Evolutionary conservation across 805 yeast species (phyloP), one percentile per base, ranked within the genome.

Genomic region (Saturnispora ahearnii): DNA sequence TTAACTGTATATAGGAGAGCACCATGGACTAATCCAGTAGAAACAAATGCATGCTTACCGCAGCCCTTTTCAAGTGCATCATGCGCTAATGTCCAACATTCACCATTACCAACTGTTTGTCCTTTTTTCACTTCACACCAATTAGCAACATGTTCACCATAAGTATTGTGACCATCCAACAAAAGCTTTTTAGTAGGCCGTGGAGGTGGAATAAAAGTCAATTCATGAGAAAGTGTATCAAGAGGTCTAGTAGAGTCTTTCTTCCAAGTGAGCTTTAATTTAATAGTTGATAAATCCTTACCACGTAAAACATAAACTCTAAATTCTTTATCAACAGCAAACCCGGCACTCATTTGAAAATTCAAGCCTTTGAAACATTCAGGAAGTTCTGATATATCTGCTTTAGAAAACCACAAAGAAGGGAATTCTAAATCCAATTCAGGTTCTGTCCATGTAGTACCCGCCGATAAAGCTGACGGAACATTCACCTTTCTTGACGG

Each of bases 71-170:
- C 60, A 40, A 78, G 62, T 0, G 82, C 81, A 45, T 76, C 76
- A 47, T 69, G 73, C 0, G 82, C 83, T 51, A 78, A 68, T 32
- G 79, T 79, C 82, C 82, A 78, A 55, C 84, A 78, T 55, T 78
- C 82, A 6, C 84, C 84, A 37, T 71, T 60, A 2, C 80, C 81
- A 10, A 78, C 80, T 45, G 62, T 61, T 44, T 69, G 65, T 7
- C 81, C 81, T 31, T 64, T 55, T 21, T 70, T 68, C 24, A 68
- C 72, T 53, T 76, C 78, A 59, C 74, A 68, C 84, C 83, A 78
- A 29, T 71, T 64, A 3, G 79, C 81, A 10, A 78, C 69, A 55
- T 76, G 72, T 18, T 73, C 76, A n/a, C 81, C 80, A 57, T 64
- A 78, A 45, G 62, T 62, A 22, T 63, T 51, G 43, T 69, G 64